Evolutionary conservation across 768 basidiomycete genomes (phyloP), one percentile per base, ranked within the genome.

Genomic region (Podaxis sp.): DNA sequence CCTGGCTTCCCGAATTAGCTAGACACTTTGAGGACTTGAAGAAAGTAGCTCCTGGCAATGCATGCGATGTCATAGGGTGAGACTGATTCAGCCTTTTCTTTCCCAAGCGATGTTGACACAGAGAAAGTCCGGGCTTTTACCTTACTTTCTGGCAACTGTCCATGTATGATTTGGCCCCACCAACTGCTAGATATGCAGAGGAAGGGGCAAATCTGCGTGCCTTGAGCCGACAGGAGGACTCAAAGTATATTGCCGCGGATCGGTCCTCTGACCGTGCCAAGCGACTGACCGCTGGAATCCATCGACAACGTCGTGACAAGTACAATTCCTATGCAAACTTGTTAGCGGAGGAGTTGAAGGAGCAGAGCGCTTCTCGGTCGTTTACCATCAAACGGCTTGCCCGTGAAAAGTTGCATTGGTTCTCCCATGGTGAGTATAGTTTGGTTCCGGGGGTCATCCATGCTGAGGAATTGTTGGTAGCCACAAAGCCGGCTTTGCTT

Each of bases 131-230:
- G 29, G 91, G 88, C 2, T 98, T 99, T 76, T 98, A 95, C 70
- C 75, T 93, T 51, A 94, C 96, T 2, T 99, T 98, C 77, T 99
- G 97, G 97, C 96, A 98, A 72, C 75, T 98, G 56, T 90, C 93
- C 0, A 90, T 91, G 37, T 93, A 94, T 69, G 97, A 99, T 73
- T 81, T 98, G 37, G 77, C 85, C 0, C 90, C 92, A 12, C 94
- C 96, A 0, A 79, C 82, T 17, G 70, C 84, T 5, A 85, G 85
- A 63, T 99, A 98, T 64, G 88, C 92, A 50, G 89, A 91, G 69
- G 91, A 94, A 69, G 83, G 85, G 33, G 79, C 83, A 25, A 77
- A 80, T 15, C 72, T 93, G 33, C 81, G 84, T 40, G 75, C 81
- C 3, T 76, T 90, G 29, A 89, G 87, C 68, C 84, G 83, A 2